Evolutionary conservation across 2,329 filamentous ascomycete species (phyloP).

Genomic region (Talaromyces rugulosus): DNA sequence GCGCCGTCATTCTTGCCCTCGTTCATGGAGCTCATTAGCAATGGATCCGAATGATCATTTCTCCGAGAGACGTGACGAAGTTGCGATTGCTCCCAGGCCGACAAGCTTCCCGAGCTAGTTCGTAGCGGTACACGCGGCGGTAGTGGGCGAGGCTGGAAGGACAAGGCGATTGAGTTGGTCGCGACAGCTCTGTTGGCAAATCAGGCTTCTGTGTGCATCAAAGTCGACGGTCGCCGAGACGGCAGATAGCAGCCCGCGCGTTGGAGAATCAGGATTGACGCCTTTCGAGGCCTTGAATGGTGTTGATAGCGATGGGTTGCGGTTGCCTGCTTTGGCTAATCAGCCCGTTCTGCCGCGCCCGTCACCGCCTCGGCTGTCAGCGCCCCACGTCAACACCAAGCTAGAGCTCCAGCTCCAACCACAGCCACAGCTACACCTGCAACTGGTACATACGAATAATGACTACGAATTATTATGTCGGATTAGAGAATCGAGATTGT

Average conservation of each 20-base stretch:
- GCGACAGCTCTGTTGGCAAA: neutral
- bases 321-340: neutral
- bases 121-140: neutral
- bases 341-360: neutral
- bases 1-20: constrained; percentile 59
- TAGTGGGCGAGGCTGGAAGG: neutral
- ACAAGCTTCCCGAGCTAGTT: neutral
- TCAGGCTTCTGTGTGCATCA: neutral
- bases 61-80: constrained; percentile 39
- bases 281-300: neutral
- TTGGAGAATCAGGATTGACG: neutral
- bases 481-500: too few species aligned
- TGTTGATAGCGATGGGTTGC: neutral
- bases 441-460: neutral
- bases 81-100: constrained; percentile 45
- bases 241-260: neutral
- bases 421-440: neutral
- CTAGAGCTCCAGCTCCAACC: neutral
- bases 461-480: neutral
- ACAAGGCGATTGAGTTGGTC: neutral
- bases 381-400: neutral
- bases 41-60: constrained; percentile 44
- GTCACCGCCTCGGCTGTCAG: neutral
- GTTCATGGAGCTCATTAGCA: constrained; percentile 67
- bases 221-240: neutral